These are phyloP conservation scores for Ploettnerulaceae sp. DNA, from an alignment of 2,329 filamentous ascomycete species.

Conservation along the genomic window DNA sequence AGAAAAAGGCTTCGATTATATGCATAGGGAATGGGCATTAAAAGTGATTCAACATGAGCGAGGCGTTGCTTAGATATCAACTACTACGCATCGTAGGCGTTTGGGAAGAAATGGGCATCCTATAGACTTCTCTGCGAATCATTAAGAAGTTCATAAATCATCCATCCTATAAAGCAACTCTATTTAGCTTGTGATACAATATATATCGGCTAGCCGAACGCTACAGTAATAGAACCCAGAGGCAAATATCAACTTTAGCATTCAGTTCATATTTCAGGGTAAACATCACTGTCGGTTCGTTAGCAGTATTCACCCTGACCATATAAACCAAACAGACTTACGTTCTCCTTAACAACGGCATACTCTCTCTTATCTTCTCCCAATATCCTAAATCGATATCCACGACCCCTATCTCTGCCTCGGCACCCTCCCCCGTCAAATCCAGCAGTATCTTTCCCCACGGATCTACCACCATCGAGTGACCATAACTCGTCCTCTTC, in stretches of 20 bases:
- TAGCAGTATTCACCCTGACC: background rate
- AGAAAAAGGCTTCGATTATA: conserved; percentile 5
- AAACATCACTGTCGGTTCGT: conserved; percentile 23
- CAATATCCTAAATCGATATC: conserved; percentile 51
- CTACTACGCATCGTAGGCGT: conserved; percentile 28
- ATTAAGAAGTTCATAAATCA: conserved; percentile 4
- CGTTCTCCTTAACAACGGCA: conserved; percentile 51
- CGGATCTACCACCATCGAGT: conserved; percentile 79
- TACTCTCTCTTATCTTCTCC: conserved; percentile 48
- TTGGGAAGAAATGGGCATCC: conserved; percentile 12
- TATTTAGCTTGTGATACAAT: no score
- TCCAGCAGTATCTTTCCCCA: conserved; percentile 74
- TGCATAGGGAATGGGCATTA: conserved; percentile 8
- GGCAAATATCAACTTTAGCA: no score
- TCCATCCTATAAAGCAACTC: no score
- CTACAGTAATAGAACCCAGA: no score
- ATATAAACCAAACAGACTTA: conserved; percentile 15
- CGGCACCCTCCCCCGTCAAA: conserved; percentile 46
- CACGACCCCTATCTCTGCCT: conserved; percentile 44
- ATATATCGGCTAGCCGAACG: no score
- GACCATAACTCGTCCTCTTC: conserved; percentile 77
- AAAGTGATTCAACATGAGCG: conserved; percentile 27
- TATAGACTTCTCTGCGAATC: background rate
- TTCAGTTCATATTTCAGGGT: conserved; percentile 16
- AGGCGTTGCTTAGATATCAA: conserved; percentile 28